Evolutionary conservation across 345 rosid genomes (phyloP), one percentile per base, ranked within the genome.

Genomic region (Toxicodendron radicans): DNA sequence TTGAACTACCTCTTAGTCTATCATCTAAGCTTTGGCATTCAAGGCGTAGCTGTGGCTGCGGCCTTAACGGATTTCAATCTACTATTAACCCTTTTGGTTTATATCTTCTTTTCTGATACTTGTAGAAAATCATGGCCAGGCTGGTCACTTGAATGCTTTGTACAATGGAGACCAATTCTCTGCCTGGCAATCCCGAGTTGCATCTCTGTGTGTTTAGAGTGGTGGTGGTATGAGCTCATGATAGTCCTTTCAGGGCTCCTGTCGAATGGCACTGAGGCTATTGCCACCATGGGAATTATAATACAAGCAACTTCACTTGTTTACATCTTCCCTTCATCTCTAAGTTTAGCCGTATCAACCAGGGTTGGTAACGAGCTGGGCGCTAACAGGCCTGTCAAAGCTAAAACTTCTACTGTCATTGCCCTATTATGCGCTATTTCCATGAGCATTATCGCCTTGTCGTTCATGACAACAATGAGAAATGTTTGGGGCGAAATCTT

Each of bases 201-300:
- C 62, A 5, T 81, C 10, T 85, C 88, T 5, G 84, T 88, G 17
- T 86, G 90, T 76, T 66, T 88, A 33, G 92, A 88, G 51, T 86
- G 90, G 92, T 86, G 90, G 90, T 85, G 90, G 90, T 88, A 88
- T 14, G 90, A 88, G 73, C 78, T 85, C 18, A 88, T 88, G 92
- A 80, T 85, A 49, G 38, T 89, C 46, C 80, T 89, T 5, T 81
- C 87, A 0, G 92, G 90, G 2, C 65, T 83, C 56, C 65, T 86
- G 7, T 30, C 65, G 10, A 81, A 85, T 24, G 79, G 85, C 59
- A 38, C 82, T 0, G 87, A 85, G 51, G 85, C 89, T 0, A 85
- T 89, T 24, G 89, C 90, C 3, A 70, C 90, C 0, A 87, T 84
- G 89, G 92, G 90, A 33, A 78, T 85, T 49, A 64, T 86, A 13